Conservation (phyloP, 75 land plant species). For the Azolla pinnata region DNA sequence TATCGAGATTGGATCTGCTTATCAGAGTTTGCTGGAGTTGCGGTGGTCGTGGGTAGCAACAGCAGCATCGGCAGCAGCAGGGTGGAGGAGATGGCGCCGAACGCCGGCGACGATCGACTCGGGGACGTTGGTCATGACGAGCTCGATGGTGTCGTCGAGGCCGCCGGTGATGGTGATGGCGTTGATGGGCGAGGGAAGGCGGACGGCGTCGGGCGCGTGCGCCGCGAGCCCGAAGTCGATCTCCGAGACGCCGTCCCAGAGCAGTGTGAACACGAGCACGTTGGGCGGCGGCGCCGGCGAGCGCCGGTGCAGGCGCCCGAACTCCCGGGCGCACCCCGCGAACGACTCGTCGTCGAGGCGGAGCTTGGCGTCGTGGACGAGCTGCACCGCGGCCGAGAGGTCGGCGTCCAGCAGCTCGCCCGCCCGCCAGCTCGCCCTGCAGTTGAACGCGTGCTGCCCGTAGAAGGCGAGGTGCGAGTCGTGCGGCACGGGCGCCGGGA, state of each 20-base stretch:
- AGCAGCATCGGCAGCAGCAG: too few species aligned
- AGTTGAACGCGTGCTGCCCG: conserved; percentile 13
- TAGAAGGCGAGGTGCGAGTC: conserved; percentile 15
- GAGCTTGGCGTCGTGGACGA: conserved; percentile 13
- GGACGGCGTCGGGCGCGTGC: not conserved
- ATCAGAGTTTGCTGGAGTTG: too few species aligned
- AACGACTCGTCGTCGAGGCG: conserved; percentile 9
- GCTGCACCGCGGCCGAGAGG: conserved; percentile 9
- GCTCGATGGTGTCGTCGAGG: not conserved
- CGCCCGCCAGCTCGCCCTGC: conserved; percentile 10
- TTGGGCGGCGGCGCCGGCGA: not conserved
- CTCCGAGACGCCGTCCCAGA: conserved; percentile 2
- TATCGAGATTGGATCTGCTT: too few species aligned
- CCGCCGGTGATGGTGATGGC: not conserved
- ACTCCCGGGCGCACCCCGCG: conserved; percentile 17
- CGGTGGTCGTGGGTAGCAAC: too few species aligned
- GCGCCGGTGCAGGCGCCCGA: conserved; percentile 11
- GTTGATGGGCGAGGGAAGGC: conserved; percentile 5
- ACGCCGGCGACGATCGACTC: too few species aligned
- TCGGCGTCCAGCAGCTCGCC: conserved; percentile 7
- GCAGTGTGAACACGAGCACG: conserved; percentile 17
- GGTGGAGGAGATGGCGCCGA: too few species aligned
- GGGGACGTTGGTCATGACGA: conserved; percentile 6
- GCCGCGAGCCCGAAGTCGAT: conserved; percentile 14
- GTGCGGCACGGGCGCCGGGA: conserved; percentile 14